A percentile compares a stretch with the other conserved stretches of the same genome.
Conservation (phyloP, 1,139 yeast genomes). For the Blastobotrys serpentis region DNA sequence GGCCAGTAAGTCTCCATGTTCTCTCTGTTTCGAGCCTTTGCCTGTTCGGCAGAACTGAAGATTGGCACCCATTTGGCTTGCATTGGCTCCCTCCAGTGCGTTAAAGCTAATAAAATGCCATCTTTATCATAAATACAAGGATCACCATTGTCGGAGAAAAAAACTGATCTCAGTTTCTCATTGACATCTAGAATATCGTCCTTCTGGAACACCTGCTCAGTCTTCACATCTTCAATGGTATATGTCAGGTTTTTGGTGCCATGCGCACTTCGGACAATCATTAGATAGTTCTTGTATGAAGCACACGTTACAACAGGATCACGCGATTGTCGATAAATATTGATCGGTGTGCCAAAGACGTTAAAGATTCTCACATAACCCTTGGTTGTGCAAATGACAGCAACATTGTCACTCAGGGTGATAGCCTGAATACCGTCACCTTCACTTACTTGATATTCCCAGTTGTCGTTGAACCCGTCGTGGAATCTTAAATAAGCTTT, state of each 20-base stretch:
- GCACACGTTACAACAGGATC: conserved; percentile 57
- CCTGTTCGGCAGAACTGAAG: conserved; percentile 61
- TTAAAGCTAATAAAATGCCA: conserved; percentile 65
- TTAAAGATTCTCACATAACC: conserved; percentile 60
- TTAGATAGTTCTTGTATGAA: conserved; percentile 47
- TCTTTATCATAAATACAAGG: conserved; percentile 84
- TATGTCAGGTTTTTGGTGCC: conserved; percentile 31
- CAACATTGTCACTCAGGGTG: conserved; percentile 50
- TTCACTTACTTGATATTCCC: conserved; percentile 43
- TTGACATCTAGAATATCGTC: conserved; percentile 40
- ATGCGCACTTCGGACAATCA: conserved; percentile 41
- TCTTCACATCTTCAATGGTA: conserved; percentile 41
- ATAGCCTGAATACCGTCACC: conserved; percentile 52
- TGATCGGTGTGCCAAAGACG: conserved; percentile 54
- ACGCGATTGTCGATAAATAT: conserved; percentile 48
- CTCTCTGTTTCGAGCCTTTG: conserved; percentile 42
- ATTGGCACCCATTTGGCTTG: conserved; percentile 89
- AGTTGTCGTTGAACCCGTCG: conserved; percentile 36
- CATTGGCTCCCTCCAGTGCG: conserved; percentile 69
- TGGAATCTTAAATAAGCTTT: conserved; percentile 37
- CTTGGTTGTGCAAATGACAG: conserved; percentile 53
- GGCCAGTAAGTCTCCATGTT: conserved; percentile 64
- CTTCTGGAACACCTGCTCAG: conserved; percentile 41
- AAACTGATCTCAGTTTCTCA: conserved; percentile 49
- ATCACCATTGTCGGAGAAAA: conserved; percentile 83